Percentiles rank a stretch among this genome's conserved stretches.
Evolutionary conservation across 2,329 filamentous ascomycete species (phyloP).

Genomic region (Ophiobolus disseminans): DNA sequence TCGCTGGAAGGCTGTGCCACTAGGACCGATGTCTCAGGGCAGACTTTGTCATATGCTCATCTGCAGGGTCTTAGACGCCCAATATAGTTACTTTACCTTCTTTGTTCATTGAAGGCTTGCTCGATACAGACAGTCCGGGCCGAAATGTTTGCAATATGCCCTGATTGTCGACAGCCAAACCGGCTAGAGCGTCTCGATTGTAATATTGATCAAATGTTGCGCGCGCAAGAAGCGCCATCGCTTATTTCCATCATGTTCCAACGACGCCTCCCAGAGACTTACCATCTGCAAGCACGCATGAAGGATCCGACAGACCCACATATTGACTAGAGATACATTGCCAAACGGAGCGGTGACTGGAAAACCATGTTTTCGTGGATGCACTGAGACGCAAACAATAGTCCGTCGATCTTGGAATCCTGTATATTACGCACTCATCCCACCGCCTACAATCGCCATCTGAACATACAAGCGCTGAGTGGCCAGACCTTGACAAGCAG

Average conservation of each 20-base stretch:
- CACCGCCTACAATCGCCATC: conserved; percentile 1
- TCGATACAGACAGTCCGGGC: conserved; percentile 10
- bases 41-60: conserved; percentile 42
- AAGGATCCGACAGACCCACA: too few species aligned
- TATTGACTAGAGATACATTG: neutral
- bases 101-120: conserved; percentile 12
- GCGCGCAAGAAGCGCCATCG: neutral
- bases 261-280: too few species aligned
- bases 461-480: conserved; percentile 9
- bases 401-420: neutral
- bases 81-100: conserved; percentile 19
- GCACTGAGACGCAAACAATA: neutral
- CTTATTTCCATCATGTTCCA: neutral
- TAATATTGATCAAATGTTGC: neutral
- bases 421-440: conserved; percentile 1
- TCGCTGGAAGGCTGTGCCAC: conserved; percentile 37
- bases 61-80: conserved; percentile 38
- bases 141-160: conserved; percentile 7
- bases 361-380: neutral
- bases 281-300: too few species aligned
- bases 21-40: conserved; percentile 41
- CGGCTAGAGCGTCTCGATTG: neutral
- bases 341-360: neutral
- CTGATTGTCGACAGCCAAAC: neutral
- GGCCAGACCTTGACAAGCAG: conserved; percentile 17